Base-by-base conservation (phyloP, 345 rosid species). In the Populus tremula region DNA sequence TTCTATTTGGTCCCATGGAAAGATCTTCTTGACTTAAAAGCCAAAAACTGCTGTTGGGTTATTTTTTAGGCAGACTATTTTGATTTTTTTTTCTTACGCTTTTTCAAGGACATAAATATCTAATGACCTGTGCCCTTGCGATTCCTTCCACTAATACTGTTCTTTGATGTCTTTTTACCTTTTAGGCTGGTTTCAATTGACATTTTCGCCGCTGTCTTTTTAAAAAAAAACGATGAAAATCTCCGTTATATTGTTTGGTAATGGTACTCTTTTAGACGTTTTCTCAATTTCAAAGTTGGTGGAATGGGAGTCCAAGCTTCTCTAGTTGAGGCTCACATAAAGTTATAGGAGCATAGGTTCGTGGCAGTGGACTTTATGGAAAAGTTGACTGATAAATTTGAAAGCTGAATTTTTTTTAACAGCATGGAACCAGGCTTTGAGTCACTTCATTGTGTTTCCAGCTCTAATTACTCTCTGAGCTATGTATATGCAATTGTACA, bases 371-470 rank as follows among this genome's bases (percentile, higher is more conserved):
- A 67, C 78, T 70, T 47, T 66, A 78, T 21, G 36, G 45, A 77
- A 69, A 41, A 41, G 20, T 67, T 25, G 7, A 59, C 78, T 13
- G 69, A 5, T 17, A 72, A 78, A 65, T 39, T 63, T 45, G 71
- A 61, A 79, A 49, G 71, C 31, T 43, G 67, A 27, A 1, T 13
- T 14, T 14, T 29, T 61, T 62, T 4, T n/a, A 62, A 71, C 65
- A 62, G 67, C 41, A 18, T 16, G 50, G 33, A 50, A 66, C 31
- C 78, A 79, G 78, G 75, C 82, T 74, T 79, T 74, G 53, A 70
- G 77, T 74, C 75, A 35, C 65, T 47, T 69, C 77, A 43, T 23
- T 20, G 65, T 61, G 74, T 74, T 47, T 69, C 65, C 75, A 45
- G 50, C 36, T 54, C 23, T 12, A 53, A n/a, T 65, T 61, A 43